Conservation (phyloP, 2,329 filamentous ascomycete species). For the Chrysoporthe cubensis region DNA sequence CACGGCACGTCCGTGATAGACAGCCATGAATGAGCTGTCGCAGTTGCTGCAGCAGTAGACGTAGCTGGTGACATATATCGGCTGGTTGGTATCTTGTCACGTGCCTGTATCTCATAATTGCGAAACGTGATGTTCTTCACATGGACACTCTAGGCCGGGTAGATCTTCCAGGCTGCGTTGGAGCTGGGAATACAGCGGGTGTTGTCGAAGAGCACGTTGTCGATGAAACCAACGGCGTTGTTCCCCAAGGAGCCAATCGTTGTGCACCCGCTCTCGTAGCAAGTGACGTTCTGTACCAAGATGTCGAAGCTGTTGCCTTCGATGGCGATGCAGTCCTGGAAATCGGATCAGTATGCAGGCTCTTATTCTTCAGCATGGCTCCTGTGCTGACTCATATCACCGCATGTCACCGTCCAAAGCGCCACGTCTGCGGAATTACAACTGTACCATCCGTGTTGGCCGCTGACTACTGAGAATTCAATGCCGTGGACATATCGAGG, state of each 20-base stretch:
- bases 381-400: constrained; percentile 38
- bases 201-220: constrained; percentile 44
- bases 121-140: constrained; percentile 50
- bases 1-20: constrained; percentile 51
- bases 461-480: constrained; percentile 47
- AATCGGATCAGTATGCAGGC: background rate
- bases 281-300: constrained; percentile 42
- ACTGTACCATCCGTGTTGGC: constrained; percentile 57
- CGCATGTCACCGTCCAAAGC: constrained; percentile 49
- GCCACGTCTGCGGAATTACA: constrained; percentile 53
- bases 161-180: constrained; percentile 49
- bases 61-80: constrained; percentile 52
- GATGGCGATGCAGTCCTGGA: constrained; percentile 45
- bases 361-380: no score
- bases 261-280: constrained; percentile 44
- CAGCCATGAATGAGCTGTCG: constrained; percentile 45
- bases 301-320: constrained; percentile 47
- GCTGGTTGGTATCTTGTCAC: constrained; percentile 47
- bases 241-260: constrained; percentile 43
- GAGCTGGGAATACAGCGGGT: constrained; percentile 42
- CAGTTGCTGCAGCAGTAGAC: constrained; percentile 47
- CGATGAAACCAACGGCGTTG: constrained; percentile 42
- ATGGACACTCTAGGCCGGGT: constrained; percentile 43
- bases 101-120: constrained; percentile 40
- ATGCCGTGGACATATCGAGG: constrained; percentile 54